These are phyloP conservation scores for Aspergillus sparsus DNA, from an alignment of 495 filamentous ascomycete genomes.

Conservation along the genomic window DNA sequence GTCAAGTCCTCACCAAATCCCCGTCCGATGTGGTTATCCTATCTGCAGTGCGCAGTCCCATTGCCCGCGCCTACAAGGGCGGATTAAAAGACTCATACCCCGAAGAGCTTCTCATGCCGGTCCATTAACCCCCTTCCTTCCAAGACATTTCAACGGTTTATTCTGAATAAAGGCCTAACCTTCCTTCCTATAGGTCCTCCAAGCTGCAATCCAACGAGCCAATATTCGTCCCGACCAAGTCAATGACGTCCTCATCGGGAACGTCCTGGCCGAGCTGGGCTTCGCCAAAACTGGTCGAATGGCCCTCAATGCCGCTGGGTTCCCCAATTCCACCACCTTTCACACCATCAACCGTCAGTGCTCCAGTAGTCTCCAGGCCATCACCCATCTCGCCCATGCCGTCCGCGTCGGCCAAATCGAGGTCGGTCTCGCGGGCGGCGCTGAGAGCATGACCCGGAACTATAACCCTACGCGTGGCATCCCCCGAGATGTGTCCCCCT, in stretches of 20 bases:
- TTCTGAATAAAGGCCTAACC: not conserved
- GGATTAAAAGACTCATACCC: slow-evolving; percentile 85
- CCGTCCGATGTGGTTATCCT: slow-evolving; percentile 88
- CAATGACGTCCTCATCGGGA: slow-evolving; percentile 74
- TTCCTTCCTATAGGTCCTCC: slow-evolving; percentile 25
- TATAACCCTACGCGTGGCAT: slow-evolving; percentile 64
- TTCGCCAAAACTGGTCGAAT: slow-evolving; percentile 80
- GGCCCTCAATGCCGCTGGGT: slow-evolving; percentile 78
- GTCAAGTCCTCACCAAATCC: slow-evolving; percentile 25
- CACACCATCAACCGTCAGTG: slow-evolving; percentile 84
- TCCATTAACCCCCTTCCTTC: slow-evolving; percentile 26
- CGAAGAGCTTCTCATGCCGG: slow-evolving; percentile 72
- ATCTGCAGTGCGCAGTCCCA: slow-evolving; percentile 70
- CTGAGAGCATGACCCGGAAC: slow-evolving; percentile 75
- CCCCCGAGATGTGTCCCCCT: slow-evolving; percentile 63
- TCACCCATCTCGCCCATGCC: slow-evolving; percentile 80
- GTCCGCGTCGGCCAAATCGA: slow-evolving; percentile 75
- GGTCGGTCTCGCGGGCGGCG: slow-evolving; percentile 75
- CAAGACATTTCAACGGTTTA: too few relatives aligned
- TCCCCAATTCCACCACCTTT: slow-evolving; percentile 76
- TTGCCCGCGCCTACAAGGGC: slow-evolving; percentile 71
- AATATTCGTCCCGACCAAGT: slow-evolving; percentile 51
- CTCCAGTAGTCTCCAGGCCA: slow-evolving; percentile 83
- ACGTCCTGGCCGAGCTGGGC: slow-evolving; percentile 79
- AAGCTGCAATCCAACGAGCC: slow-evolving; percentile 55